Base-by-base conservation (phyloP, 257 asterid species). In the Knoxia roxburghii region DNA sequence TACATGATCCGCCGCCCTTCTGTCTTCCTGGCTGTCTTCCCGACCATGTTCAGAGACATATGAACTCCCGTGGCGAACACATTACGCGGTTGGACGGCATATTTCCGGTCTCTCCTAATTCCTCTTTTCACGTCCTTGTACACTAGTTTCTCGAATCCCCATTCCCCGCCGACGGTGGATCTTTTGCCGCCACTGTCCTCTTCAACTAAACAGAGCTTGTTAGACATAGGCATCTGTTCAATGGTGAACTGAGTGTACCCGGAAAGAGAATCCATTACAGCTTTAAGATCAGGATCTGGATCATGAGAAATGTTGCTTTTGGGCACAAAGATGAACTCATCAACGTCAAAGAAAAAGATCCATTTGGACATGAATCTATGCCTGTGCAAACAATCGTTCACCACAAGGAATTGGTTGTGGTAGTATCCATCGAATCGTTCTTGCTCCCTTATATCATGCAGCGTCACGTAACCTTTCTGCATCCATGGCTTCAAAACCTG, bases 101-200 rank as follows among this genome's bases (percentile, higher is more conserved):
- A n/a, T n/a, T n/a, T n/a, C n/a, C n/a, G n/a, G n/a, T n/a, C n/a
- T n/a, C n/a, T n/a, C 55, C 95, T 66, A 3, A 79, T 57, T 1
- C 92, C 95, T 46, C 62, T 79, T 79, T 78, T 87, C 67, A 83
- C 84, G 48, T 89, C 92, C 60, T 72, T 85, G 82, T 77, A 89
- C 37, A 89, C 96, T 14, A 89, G 81, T 77, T 89, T 89, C 86
- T 89, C 96, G 59, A 89, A 87, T 60, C 96, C 96, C 96, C 96
- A 89, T 78, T 89, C 85, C 83, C 96, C 87, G 63, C n/a, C n/a
- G n/a, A n/a, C n/a, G n/a, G n/a, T n/a, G n/a, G 73, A 89, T 95
- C 95, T 79, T 83, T 39, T 83, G 53, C 85, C 73, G 56, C 73
- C 72, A 11, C 86, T 77, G 10, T 84, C 82, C 73, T 89, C 95